Percentiles rank a stretch among this genome's conserved stretches.
phyloP scores from a whole-genome alignment of 495 filamentous ascomycete species.

The Chlorociboria aeruginascens region DNA sequence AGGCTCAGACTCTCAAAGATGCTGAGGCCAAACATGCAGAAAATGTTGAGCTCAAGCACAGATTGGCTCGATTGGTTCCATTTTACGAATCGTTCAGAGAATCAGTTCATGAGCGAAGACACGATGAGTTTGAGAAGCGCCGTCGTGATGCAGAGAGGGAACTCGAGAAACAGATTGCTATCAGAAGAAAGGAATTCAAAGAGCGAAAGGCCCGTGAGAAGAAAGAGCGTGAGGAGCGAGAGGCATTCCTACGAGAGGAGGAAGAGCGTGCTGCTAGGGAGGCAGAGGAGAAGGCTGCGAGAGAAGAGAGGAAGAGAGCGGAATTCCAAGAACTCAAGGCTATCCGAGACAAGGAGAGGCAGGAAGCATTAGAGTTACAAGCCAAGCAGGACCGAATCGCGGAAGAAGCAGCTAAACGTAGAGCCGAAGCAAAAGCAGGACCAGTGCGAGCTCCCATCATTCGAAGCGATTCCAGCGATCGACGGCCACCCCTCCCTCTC shows the following conservation, averaged over 20 bases:
- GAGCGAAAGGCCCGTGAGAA: slow-evolving; percentile 66
- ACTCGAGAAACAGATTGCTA: slow-evolving; percentile 76
- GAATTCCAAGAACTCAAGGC: slow-evolving; percentile 63
- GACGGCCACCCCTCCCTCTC: slow-evolving; percentile 18
- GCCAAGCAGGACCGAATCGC: slow-evolving; percentile 38
- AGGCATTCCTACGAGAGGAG: slow-evolving; percentile 63
- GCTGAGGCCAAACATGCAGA: slow-evolving; percentile 80
- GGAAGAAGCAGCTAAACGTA: slow-evolving; percentile 41
- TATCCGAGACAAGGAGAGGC: slow-evolving; percentile 72
- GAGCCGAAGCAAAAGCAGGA: slow-evolving; percentile 36
- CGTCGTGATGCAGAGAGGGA: slow-evolving; percentile 81
- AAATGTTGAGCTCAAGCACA: slow-evolving; percentile 84
- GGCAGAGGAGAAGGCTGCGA: slow-evolving; percentile 66
- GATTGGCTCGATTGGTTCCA: slow-evolving; percentile 69
- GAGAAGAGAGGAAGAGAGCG: slow-evolving; percentile 53
- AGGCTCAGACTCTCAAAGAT: slow-evolving; percentile 63
- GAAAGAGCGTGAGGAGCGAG: slow-evolving; percentile 69
- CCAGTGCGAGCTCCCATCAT: slow-evolving; percentile 9
- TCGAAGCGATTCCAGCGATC: slow-evolving; percentile 24
- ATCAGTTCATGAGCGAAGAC: slow-evolving; percentile 69
- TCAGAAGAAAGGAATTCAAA: slow-evolving; percentile 69
- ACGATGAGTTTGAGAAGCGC: slow-evolving; percentile 91
- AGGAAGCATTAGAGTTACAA: slow-evolving; percentile 37
- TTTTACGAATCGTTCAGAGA: slow-evolving; percentile 72
- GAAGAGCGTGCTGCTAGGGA: slow-evolving; percentile 69